Conservation (phyloP, 2,329 filamentous ascomycete species). For the Aspergillus ochraceus region DNA sequence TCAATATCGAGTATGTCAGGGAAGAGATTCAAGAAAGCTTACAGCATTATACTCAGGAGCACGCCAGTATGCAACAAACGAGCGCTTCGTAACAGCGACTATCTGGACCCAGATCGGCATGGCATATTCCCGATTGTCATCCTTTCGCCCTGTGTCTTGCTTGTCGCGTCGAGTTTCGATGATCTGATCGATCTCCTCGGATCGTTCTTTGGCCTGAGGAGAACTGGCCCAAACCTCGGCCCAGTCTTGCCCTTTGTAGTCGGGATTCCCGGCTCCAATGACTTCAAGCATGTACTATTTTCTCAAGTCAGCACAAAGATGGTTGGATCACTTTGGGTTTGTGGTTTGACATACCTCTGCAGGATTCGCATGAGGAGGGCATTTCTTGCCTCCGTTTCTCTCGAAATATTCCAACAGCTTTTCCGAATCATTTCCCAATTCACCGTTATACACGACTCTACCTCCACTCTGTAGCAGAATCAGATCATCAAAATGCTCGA, state of each 20-base stretch:
- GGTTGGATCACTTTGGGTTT: background rate
- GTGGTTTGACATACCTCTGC: conserved; percentile 52
- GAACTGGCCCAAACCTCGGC: conserved; percentile 60
- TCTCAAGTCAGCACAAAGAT: background rate
- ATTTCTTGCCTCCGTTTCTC: conserved; percentile 60
- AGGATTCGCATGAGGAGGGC: conserved; percentile 63
- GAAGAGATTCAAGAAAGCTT: conserved; percentile 5
- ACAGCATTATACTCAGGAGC: conserved; percentile 59
- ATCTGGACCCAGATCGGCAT: conserved; percentile 59
- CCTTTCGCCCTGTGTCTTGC: conserved; percentile 40
- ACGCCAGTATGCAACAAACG: conserved; percentile 66
- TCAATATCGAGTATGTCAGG: background rate
- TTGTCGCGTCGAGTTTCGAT: conserved; percentile 47
- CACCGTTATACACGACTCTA: conserved; percentile 80
- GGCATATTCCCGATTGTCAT: conserved; percentile 62
- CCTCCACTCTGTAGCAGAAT: conserved; percentile 77
- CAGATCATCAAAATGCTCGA: conserved; percentile 84
- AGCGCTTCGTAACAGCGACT: conserved; percentile 54
- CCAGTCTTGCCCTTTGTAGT: conserved; percentile 63
- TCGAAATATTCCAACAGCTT: conserved; percentile 72
- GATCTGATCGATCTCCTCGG: conserved; percentile 55
- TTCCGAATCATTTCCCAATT: conserved; percentile 73
- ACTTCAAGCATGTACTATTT: conserved; percentile 4
- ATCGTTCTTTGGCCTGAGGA: conserved; percentile 47
- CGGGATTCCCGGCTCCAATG: conserved; percentile 61